Evolutionary conservation across 306 rosid genomes (phyloP), one percentile per base, ranked within the genome.

Genomic region (Trifolium dubium): DNA sequence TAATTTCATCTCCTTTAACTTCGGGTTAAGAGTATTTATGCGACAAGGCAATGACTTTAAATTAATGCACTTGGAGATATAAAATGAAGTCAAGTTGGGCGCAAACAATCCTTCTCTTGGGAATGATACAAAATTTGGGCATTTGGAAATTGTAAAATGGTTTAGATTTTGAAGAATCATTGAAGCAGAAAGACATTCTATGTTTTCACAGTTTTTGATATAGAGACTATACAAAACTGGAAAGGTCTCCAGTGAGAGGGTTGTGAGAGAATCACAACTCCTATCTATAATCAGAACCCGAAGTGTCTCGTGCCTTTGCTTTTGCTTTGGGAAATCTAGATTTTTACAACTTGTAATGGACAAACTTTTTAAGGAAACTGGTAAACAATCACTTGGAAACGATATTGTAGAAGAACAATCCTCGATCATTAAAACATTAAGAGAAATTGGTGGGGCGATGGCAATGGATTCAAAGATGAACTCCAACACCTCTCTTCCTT

Each of bases 21-120:
- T 66, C 3, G 66, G 66, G 23, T 32, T 28, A 61, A 61, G 66
- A 61, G 5, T 61, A 61, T 61, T 61, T n/a, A 12, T 7, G 35
- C 12, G 71, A 66, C 55, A 43, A 66, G 71, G 71, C 11, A 43
- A 43, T 66, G 71, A 66, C 37, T 66, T 66, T 23, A 66, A 41
- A 4, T 43, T 66, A 28, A 5, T 0, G 3, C 71, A 66, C 0
- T 4, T 2, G 13, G 0, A 0, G 55, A 66, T 10, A 1, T 0
- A 0, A 19, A 62, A 10, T 14, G 0, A n/a, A n/a, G 50, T 13
- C 56, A 50, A 50, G 56, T 15, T 50, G 23, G 56, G 56, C 0
- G 56, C 56, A 50, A 8, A 6, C 28, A 50, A 50, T 50, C 56
- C 56, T n/a, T 50, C 56, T 15, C 23, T 2, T 15, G 56, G 56